Evolutionary conservation across 768 basidiomycete genomes (phyloP), one percentile per base, ranked within the genome.

Genomic region (Suillus bovinus): DNA sequence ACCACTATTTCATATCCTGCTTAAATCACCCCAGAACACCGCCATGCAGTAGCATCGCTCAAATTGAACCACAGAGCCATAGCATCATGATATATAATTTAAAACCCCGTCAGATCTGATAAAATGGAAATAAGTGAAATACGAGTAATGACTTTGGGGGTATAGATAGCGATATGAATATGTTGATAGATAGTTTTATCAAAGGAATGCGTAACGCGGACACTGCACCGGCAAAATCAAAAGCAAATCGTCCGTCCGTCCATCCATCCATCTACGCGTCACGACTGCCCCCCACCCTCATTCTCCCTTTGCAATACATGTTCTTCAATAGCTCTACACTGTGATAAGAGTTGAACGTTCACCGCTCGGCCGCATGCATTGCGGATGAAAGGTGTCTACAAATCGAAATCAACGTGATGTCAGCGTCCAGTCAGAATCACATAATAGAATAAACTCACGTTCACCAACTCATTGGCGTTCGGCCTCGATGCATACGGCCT

Each of bases 241-340:
- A 50, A 50, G 27, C 27, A 50, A 50, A 50, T 5, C 29, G 56
- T 55, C 54, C 34, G 13, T 22, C 53, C 54, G 1, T 50, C 49
- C 49, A 6, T 49, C 47, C 24, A 4, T 24, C 34, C 34, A 24
- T 54, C 53, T 17, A n/a, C 31, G 34, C 22, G 55, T 56, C 20
- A 56, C 3, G 55, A 56, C 11, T 56, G 36, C 2, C 36, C 29
- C 16, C 29, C 27, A 11, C 8, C 10, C 20, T 34, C 57, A 49
- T 20, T 63, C 46, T 73, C 71, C 33, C 60, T 62, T 41, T 54
- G 58, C n/a, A 63, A 59, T 24, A 76, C 63, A 24, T 54, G 60
- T 64, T 85, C 81, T 75, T 91, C 90, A 62, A 91, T 86, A 34
- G 84, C 76, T 70, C 82, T 83, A 72, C 90, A 91, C 64, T 87